Base-by-base conservation (phyloP, 768 basidiomycete species). In the Sistotremastrum niveocremeum region DNA sequence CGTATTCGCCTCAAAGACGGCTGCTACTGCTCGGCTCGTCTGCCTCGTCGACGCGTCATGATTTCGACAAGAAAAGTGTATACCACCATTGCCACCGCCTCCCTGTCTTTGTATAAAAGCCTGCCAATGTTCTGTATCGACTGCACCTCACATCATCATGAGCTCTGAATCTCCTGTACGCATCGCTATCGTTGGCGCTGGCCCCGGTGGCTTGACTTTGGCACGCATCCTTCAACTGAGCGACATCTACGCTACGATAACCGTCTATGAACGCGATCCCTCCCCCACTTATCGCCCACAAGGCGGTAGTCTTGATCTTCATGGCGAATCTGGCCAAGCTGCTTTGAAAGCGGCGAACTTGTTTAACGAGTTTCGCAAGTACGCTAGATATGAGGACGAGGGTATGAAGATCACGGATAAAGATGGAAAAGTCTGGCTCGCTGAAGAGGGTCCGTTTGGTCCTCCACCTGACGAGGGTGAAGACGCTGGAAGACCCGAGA, bases 291-390 rank as follows among this genome's bases (percentile, higher is more conserved):
- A 45, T 37, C 49, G 54, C 34, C 44, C 44, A 7, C 58, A 57
- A 34, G 56, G 54, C 34, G 60, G 60, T 11, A 42, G 51, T 30
- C 53, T 62, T 10, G 60, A 62, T 49, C 46, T 62, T 33, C 60
- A 62, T 45, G 47, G 49, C 0, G 54, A 56, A 28, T 54, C 54
- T 11, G 60, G 60, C 10, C 50, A 57, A 35, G 7, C 29, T 10
- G 54, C 60, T 10, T 39, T 62, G 2, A 46, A 44, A 32, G 54
- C 44, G 9, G 55, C 56, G 7, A 50, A 50, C 3, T 45, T 62
- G 20, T 46, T 54, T 29, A 52, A 49, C 9, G 49, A 54, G n/a
- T 60, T 59, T 38, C 28, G 41, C 30, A 47, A 46, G 37, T 34
- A 51, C 37, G 52, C 53, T 38, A 38, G 58, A 28, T 9, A 37